Conservation (phyloP, 768 basidiomycete genomes). For the Hypsizygus marmoreus region DNA sequence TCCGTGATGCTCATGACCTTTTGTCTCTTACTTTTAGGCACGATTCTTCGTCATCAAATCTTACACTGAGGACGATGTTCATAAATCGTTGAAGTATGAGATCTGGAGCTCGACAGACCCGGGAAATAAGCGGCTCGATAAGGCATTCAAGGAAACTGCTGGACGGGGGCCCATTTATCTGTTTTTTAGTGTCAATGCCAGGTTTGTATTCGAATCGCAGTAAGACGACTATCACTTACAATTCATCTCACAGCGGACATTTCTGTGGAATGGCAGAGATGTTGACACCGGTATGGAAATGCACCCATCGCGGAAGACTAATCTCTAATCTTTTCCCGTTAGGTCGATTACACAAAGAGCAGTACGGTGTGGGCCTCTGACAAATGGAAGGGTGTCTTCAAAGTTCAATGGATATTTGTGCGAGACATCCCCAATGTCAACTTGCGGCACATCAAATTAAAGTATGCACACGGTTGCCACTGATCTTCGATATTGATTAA, state of each 20-base stretch:
- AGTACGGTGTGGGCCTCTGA: constrained; percentile 99
- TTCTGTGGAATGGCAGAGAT: constrained; percentile 99
- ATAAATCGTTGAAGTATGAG: constrained; percentile 96
- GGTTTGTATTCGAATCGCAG: constrained; percentile 36
- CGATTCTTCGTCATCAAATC: constrained; percentile 98
- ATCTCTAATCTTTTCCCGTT: constrained; percentile 3
- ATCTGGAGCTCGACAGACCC: constrained; percentile 98
- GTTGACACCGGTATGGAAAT: constrained; percentile 76
- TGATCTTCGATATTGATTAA: constrained; percentile 16
- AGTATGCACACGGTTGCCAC: constrained; percentile 53
- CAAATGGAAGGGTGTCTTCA: constrained; percentile 99
- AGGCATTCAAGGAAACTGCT: constrained; percentile 94
- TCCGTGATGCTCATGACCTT: neutral
- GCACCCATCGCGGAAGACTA: neutral
- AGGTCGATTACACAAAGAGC: constrained; percentile 92
- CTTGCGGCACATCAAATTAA: constrained; percentile 85
- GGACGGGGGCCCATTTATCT: constrained; percentile 94
- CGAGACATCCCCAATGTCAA: constrained; percentile 92
- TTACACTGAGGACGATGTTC: constrained; percentile 98
- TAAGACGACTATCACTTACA: neutral
- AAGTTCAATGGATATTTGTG: constrained; percentile 97
- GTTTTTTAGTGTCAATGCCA: constrained; percentile 97
- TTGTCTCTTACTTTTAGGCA: constrained; percentile 49
- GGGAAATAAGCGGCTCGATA: constrained; percentile 96
- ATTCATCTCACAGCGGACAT: constrained; percentile 66